A percentile compares a stretch with the other conserved stretches of the same genome.
Conservation (phyloP, 2,329 filamentous ascomycete species). For the Fusarium sp. region DNA sequence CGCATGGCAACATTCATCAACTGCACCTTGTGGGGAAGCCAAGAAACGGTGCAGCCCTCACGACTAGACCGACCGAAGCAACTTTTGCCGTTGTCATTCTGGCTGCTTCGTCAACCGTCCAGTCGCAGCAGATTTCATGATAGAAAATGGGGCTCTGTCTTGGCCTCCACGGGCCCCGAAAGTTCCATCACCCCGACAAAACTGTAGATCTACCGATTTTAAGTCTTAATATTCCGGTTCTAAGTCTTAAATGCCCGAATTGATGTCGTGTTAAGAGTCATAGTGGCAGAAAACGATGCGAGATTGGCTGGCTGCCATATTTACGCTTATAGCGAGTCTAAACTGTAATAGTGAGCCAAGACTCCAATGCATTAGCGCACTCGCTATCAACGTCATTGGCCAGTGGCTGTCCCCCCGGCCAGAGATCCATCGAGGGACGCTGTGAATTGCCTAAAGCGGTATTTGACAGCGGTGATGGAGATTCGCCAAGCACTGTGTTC, state of each 20-base stretch:
- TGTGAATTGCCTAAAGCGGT: constrained; percentile 4
- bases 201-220: background rate
- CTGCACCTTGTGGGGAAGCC: background rate
- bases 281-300: background rate
- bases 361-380: constrained; percentile 1
- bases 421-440: background rate
- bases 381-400: background rate
- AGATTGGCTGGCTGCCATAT: background rate
- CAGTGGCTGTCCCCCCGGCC: background rate
- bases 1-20: background rate
- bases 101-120: background rate
- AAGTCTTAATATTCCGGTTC: background rate
- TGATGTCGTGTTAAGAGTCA: background rate
- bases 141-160: background rate
- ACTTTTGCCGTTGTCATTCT: background rate
- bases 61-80: constrained; percentile 11
- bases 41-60: background rate
- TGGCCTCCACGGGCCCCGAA: constrained; percentile 1
- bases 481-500: background rate
- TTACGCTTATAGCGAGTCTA: background rate
- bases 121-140: background rate
- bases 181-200: background rate
- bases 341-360: constrained; percentile 3
- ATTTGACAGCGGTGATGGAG: background rate
- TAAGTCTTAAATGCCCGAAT: background rate